Base-by-base conservation (phyloP, 2,329 filamentous ascomycete genomes). In the Polytolypa hystricis region DNA sequence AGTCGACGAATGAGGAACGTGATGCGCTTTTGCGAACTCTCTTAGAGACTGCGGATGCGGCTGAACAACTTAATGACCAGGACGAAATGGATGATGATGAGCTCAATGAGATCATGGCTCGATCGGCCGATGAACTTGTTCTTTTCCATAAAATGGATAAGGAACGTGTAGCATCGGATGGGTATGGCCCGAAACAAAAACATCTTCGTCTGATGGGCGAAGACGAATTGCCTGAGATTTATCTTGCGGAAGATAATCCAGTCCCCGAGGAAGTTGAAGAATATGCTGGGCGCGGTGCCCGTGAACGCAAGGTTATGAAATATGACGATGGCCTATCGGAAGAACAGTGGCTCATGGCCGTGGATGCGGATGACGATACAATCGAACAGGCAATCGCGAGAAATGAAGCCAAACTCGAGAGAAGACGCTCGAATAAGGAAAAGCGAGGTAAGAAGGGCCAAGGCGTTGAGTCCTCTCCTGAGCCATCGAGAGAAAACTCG, bases 21-120 rank as follows among this genome's bases (percentile, higher is more conserved):
- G 91, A 98, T 54, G 89, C 91, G 29, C 89, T 98, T 76, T 69
- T 98, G 49, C 79, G 91, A 52, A 93, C 93, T 33, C 77, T 98
- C 54, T 70, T 98, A 42, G 91, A 98, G 58, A 81, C 81, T 41
- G 77, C 77, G 3, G 77, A 81, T 53, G 73, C 70, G 25, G 74
- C 74, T 2, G 77, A 80, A 28, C 70, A 68, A 41, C 77, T 87
- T 5, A 81, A 83, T 39, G 86, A 94, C 45, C 84, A 93, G 52
- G 87, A 95, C 42, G 91, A 98, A 60, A 94, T 96, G 84, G 91
- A 98, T 48, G 91, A 98, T 46, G 91, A 98, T 41, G 91, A 98
- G 56, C 67, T 98, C 46, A 98, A 98, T 55, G 70, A 91, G 66
- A 83, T 98, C 42, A 81, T 96, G 64, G 87, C 91, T 42, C 83